Base-by-base conservation (phyloP, 2,329 filamentous ascomycete species). In the Rhynchosporium secalis region DNA sequence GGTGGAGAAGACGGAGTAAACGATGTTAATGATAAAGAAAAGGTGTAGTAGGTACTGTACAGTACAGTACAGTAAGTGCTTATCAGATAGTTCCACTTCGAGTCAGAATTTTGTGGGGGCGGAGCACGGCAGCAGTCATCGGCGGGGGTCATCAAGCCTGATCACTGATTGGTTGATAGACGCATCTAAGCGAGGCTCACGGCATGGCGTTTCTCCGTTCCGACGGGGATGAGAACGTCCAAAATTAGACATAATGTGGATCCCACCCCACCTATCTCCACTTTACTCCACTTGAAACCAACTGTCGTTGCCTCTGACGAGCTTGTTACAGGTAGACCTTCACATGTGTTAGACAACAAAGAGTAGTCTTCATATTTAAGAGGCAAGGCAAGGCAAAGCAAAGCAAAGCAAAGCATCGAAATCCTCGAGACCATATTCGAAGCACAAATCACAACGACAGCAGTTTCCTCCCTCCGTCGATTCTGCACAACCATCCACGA, bases 251-350 rank as follows among this genome's bases (percentile, higher is more conserved):
- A 20, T 20, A 20, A 20, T 20, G 20, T 20, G 20, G 20, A 20
- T 20, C 20, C 20, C 20, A 20, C 20, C 20, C 20, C 20, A 20
- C 20, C 20, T 1, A 20, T 20, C 20, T 20, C 20, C 20, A 20
- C 20, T 20, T 20, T 20, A 20, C 20, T 20, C 20, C 1, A 20
- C 20, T 20, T 52, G 55, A 46, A 46, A 57, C 52, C 33, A 28
- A 26, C 38, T 38, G 31, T 6, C 20, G 55, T 58, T 47, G 46
- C 52, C 38, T 62, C 54, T 6, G 41, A 56, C 43, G 9, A 3
- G 43, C 7, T 29, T 56, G 49, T 31, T 26, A 61, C 49, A 60
- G 54, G 41, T 43, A 12, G 20, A 45, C 20, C 20, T 20, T 20
- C 20, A 20, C 20, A 20, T 20, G 20, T 20, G 20, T 20, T 1